Evolutionary conservation across 2,329 filamentous ascomycete genomes (phyloP).

Genomic region (Eutypella sp.): DNA sequence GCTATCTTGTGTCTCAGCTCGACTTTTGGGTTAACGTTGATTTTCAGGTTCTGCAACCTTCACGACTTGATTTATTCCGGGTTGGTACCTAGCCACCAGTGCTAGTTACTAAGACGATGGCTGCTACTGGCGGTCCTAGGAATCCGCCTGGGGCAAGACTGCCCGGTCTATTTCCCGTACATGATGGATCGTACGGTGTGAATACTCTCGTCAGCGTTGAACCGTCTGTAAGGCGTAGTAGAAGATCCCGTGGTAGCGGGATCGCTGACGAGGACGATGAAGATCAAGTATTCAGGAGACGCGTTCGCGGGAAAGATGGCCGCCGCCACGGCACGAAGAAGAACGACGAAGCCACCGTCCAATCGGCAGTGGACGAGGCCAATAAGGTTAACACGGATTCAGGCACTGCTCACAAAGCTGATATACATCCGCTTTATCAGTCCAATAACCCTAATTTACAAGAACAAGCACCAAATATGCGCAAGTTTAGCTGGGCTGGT

Average conservation of each 20-base stretch:
- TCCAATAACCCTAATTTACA: conserved; percentile 1
- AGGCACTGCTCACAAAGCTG: background rate
- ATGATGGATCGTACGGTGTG: conserved; percentile 26
- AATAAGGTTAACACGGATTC: conserved; percentile 9
- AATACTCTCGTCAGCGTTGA: conserved; percentile 22
- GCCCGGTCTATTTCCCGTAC: conserved; percentile 20
- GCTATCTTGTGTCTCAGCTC: too few relatives aligned
- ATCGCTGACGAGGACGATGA: conserved; percentile 17
- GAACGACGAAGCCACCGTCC: conserved; percentile 10
- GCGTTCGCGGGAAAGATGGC: conserved; percentile 4
- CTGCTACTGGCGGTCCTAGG: background rate
- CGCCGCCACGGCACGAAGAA: conserved; percentile 14
- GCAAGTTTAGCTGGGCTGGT: conserved; percentile 7
- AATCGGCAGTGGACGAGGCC: conserved; percentile 11
- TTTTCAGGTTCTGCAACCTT: background rate
- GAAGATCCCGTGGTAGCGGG: conserved; percentile 6
- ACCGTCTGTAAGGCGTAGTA: conserved; percentile 10
- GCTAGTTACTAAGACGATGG: background rate
- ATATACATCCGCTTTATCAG: background rate
- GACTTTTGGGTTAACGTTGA: background rate
- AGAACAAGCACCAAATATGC: conserved; percentile 7
- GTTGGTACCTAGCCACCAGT: background rate
- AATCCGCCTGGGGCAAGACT: conserved; percentile 13
- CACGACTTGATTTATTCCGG: background rate
- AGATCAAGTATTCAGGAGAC: conserved; percentile 10